Base-by-base conservation (phyloP, 1,284 basidiomycete genomes). In the Porodaedalea pini region DNA sequence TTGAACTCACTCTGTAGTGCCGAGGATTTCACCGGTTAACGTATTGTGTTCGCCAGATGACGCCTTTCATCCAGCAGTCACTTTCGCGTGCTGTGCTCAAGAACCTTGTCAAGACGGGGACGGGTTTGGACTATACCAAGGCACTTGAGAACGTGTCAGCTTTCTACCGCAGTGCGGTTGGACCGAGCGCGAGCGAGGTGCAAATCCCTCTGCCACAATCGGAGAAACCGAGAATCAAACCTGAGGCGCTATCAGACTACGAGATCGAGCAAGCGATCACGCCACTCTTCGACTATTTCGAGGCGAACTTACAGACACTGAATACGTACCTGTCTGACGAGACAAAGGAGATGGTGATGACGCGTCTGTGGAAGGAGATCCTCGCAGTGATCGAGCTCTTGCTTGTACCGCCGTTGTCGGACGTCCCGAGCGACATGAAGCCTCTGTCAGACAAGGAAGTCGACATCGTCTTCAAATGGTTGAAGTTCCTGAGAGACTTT, bases 401-500 rank as follows among this genome's bases (percentile, higher is more conserved):
- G 66, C 82, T 99, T 54, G 86, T 99, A 3, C 97, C 97, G 2
- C 92, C 95, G 1, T 73, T 99, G 55, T 92, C 90, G 4, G 94
- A 97, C 62, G 77, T 85, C n/a, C 79, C 88, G 7, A 94, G 93
- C 55, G 88, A 92, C 57, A 91, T 98, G 92, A 87, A 88, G 63
- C 88, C 94, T 11, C 70, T 99, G 65, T 86, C 81, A 34, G 95
- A 97, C 66, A 94, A 96, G 73, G 96, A 98, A 74, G 91, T 98
- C 27, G 96, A 98, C 68, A 90, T 99, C 56, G 96, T 95, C 8
- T 94, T 98, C 76, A 97, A 95, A 69, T 99, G 97, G 97, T 73
- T 98, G 51, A 94, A 94, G 89, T 97, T 97, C 76, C 69, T 99
- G 67, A 80, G 90, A 55, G 92, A 96, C 70, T 99, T 95, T 75